phyloP scores from a whole-genome alignment of 2,329 filamentous ascomycete genomes.

The Purpureocillium lavendulum region DNA sequence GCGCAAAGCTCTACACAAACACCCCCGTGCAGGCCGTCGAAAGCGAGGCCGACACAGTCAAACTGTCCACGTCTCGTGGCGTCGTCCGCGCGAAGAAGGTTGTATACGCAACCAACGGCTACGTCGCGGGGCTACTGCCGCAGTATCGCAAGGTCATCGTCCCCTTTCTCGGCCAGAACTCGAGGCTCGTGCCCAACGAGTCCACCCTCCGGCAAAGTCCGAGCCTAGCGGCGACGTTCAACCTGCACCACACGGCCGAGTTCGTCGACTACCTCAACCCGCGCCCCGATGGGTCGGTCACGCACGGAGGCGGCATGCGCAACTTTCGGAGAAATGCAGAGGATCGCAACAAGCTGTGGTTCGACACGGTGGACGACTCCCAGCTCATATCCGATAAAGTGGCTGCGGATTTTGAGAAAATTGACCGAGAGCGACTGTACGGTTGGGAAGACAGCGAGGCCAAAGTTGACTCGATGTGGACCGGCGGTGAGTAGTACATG shows the following conservation, averaged over 20 bases:
- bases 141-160: slow-evolving; percentile 11
- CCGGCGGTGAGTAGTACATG: slow-evolving; percentile 22
- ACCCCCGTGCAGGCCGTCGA: slow-evolving; percentile 3
- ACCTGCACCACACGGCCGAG: too few relatives aligned
- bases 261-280: slow-evolving; percentile 28
- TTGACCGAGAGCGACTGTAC: background rate
- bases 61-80: slow-evolving; percentile 11
- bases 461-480: slow-evolving; percentile 25
- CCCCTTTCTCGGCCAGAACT: slow-evolving; percentile 10
- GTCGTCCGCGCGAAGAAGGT: slow-evolving; percentile 11
- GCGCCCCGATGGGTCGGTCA: slow-evolving; percentile 28
- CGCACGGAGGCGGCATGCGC: too few relatives aligned
- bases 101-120: slow-evolving; percentile 18
- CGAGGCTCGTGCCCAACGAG: slow-evolving; percentile 6
- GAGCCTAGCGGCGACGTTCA: too few relatives aligned
- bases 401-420: too few relatives aligned
- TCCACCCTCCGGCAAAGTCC: too few relatives aligned
- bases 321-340: slow-evolving; percentile 28
- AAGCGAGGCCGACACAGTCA: background rate
- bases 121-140: slow-evolving; percentile 12
- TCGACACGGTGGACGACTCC: too few relatives aligned
- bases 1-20: slow-evolving; percentile 3
- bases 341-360: slow-evolving; percentile 16
- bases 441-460: slow-evolving; percentile 33
- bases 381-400: too few relatives aligned